Percentiles rank a stretch among this genome's conserved stretches.
These are phyloP conservation scores for Diaporthe ampelina DNA, from an alignment of 2,329 filamentous ascomycete genomes.

Conservation along the genomic window DNA sequence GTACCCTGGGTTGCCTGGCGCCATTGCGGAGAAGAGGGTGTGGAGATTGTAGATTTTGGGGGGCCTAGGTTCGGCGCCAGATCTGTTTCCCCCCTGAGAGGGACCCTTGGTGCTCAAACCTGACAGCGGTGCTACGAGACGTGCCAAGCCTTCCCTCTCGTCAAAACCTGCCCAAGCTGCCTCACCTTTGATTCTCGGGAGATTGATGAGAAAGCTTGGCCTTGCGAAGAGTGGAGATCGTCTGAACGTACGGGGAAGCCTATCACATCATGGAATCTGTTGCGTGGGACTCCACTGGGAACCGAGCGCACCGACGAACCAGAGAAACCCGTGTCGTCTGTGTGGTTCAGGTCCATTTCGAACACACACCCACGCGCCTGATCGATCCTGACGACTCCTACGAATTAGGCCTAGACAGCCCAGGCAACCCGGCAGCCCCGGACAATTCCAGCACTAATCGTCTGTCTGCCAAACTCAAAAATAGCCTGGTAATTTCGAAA, in stretches of 20 bases:
- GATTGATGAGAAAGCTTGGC: conserved; percentile 29
- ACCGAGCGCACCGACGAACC: conserved; percentile 5
- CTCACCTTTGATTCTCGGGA: neutral
- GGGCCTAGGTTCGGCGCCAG: conserved; percentile 11
- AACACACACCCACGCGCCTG: neutral
- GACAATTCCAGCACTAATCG: neutral
- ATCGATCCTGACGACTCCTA: neutral
- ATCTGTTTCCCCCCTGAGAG: conserved; percentile 23
- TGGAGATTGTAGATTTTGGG: conserved; percentile 13
- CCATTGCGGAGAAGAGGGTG: neutral
- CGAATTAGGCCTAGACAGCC: neutral
- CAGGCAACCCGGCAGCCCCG: neutral
- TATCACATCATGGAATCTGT: neutral
- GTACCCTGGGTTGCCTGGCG: too few relatives aligned
- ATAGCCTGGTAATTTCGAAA: conserved; percentile 22
- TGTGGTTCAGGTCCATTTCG: neutral
- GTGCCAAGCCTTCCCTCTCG: conserved; percentile 20
- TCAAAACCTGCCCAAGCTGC: conserved; percentile 33
- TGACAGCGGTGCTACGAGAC: conserved; percentile 16
- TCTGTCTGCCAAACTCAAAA: conserved; percentile 24
- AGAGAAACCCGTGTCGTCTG: neutral
- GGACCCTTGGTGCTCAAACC: conserved; percentile 21
- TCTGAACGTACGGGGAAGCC: conserved; percentile 25
- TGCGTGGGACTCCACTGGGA: neutral
- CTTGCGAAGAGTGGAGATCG: conserved; percentile 17